Base-by-base conservation (phyloP, 768 basidiomycete genomes). In the Auricularia cornea region DNA sequence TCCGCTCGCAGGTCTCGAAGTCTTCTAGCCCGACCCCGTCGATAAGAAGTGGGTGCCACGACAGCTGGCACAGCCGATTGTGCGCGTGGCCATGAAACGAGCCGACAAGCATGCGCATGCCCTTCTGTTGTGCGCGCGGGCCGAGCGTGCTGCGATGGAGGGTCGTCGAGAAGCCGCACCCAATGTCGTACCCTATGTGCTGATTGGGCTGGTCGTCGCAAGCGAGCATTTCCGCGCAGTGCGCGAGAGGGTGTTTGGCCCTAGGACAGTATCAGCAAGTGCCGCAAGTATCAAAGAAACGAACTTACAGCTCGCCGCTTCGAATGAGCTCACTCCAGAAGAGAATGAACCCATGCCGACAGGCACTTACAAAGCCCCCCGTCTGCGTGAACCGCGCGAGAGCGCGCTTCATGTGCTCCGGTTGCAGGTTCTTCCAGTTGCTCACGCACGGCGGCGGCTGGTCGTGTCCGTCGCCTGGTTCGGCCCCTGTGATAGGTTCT, bases 1-100 rank as follows among this genome's bases (percentile, higher is more conserved):
- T 57, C 2, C 70, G 71, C 32, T 75, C 71, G 41, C 69, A 70
- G 0, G 65, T 67, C 61, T 75, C 70, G 26, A 70, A 69, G 52
- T 73, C 70, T 29, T 67, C 68, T 16, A 68, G 66, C 3, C 74
- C 71, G 5, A 64, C 65, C 2, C 72, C 72, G 3, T 52, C n/a
- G 29, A 69, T 62, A 41, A 70, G 70, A 28, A 67, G 59, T 0
- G 73, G 73, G 64, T 74, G 73, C 67, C 68, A 72, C 20, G 64
- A 29, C 1, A 74, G 41, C 56, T 73, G 73, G 41, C 74, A 75
- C 11, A 38, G 41, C 2, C 68, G 65, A 57, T 71, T 72, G 59
- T 75, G 74, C 1, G 67, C 66, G 60, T 74, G 68, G 1, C 73
- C 70, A 60, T 74, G 73, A 62, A 74, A 74, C 2, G 69, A 65